phyloP scores from a whole-genome alignment of 1,284 basidiomycete genomes.

The Ustilago lituana region DNA sequence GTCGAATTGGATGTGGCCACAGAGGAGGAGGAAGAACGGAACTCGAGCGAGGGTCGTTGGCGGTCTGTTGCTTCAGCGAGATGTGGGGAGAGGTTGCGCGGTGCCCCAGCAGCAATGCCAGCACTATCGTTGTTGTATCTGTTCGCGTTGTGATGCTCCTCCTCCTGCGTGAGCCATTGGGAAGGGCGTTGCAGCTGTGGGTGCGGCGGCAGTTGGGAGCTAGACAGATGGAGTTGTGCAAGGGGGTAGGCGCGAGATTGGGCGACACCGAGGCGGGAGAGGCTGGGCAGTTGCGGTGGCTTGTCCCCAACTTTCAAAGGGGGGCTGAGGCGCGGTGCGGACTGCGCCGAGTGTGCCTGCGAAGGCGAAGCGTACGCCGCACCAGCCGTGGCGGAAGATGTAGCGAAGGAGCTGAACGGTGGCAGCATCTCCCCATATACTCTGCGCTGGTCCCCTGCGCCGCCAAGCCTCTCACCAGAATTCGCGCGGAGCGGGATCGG shows the following conservation, averaged over 20 bases:
- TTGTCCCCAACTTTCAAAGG: conserved; percentile 1
- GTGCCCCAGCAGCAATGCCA: not conserved
- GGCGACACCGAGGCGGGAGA: conserved; percentile 11
- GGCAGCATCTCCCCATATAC: conserved; percentile 15
- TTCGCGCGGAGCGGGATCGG: conserved; percentile 12
- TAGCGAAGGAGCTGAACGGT: conserved; percentile 2
- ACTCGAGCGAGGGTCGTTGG: conserved; percentile 18
- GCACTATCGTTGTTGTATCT: too few species aligned
- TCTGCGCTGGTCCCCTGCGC: not conserved
- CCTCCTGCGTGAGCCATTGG: not conserved
- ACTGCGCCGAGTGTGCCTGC: too few species aligned
- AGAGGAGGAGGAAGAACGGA: conserved; percentile 31
- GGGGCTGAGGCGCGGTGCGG: conserved; percentile 9
- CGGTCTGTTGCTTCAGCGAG: conserved; percentile 1
- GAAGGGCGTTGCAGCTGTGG: conserved; percentile 10
- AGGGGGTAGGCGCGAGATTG: conserved; percentile 2
- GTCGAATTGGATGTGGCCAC: conserved; percentile 17
- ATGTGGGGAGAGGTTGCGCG: conserved; percentile 8
- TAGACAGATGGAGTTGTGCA: conserved; percentile 6
- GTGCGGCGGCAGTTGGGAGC: conserved; percentile 8
- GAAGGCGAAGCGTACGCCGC: not conserved
- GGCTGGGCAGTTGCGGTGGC: conserved; percentile 22
- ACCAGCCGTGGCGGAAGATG: not conserved
- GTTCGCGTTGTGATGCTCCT: conserved; percentile 3
- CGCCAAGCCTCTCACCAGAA: not conserved